Evolutionary conservation across 2,329 filamentous ascomycete species (phyloP).

Genomic region (Penicillium psychrosexuale): DNA sequence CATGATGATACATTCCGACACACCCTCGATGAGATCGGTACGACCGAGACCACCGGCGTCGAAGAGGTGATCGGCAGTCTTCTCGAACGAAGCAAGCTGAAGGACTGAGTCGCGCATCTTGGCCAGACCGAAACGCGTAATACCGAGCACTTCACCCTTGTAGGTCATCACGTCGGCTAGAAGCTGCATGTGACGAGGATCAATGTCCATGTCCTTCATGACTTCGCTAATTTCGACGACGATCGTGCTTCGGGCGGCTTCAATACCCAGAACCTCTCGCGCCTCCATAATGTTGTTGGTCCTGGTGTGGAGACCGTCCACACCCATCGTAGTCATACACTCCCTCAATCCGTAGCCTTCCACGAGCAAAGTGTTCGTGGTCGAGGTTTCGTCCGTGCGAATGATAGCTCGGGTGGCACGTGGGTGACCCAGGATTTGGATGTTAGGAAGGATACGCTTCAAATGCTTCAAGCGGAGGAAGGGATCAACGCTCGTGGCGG

Average conservation of each 20-base stretch:
- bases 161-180: conserved; percentile 98
- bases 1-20: conserved; percentile 97
- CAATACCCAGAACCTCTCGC: conserved; percentile 83
- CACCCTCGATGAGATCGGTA: conserved; percentile 85
- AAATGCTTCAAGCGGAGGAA: conserved; percentile 72
- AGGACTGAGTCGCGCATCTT: conserved; percentile 96
- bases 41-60: conserved; percentile 92
- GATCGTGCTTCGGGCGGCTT: conserved; percentile 87
- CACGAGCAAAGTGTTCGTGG: conserved; percentile 72
- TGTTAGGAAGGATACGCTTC: conserved; percentile 73
- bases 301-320: conserved; percentile 69
- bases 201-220: conserved; percentile 93
- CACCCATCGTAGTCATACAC: conserved; percentile 91
- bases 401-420: conserved; percentile 85
- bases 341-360: conserved; percentile 88
- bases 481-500: conserved; percentile 43
- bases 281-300: conserved; percentile 92
- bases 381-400: conserved; percentile 68
- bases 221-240: conserved; percentile 82
- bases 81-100: conserved; percentile 94
- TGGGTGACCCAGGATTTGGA: conserved; percentile 88
- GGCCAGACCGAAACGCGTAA: conserved; percentile 90
- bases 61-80: conserved; percentile 96
- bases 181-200: conserved; percentile 95
- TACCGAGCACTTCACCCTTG: conserved; percentile 94